Evolutionary conservation across 331 rosid genomes (phyloP).

Genomic region (Pyracantha coccinea): DNA sequence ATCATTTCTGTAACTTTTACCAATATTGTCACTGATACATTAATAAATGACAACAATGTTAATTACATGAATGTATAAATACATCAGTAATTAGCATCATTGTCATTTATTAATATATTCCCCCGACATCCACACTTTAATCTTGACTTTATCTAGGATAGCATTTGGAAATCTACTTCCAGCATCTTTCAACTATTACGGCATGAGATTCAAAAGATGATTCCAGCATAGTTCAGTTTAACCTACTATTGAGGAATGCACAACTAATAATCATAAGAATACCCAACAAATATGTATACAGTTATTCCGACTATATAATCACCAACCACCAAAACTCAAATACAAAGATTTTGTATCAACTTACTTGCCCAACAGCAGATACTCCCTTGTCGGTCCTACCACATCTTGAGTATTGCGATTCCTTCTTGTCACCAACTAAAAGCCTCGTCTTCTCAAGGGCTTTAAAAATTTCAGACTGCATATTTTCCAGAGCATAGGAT

Average conservation of each 20-base stretch:
- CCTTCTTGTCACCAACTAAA: constrained; percentile 74
- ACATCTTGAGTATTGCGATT: constrained; percentile 86
- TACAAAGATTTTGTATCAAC: constrained; percentile 14
- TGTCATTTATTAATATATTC: neutral
- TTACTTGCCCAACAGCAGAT: constrained; percentile 95
- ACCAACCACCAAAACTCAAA: neutral
- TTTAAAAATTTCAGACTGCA: constrained; percentile 82
- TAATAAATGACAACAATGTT: too few relatives aligned
- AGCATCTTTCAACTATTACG: neutral
- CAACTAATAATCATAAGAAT: neutral
- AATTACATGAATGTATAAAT: too few relatives aligned
- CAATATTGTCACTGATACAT: too few relatives aligned
- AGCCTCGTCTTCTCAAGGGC: constrained; percentile 75
- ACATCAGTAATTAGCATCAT: too few relatives aligned
- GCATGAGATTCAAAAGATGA: neutral
- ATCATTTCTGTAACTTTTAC: too few relatives aligned
- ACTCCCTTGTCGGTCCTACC: constrained; percentile 98
- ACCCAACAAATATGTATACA: neutral
- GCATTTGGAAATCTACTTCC: neutral
- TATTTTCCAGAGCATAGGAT: constrained; percentile 13
- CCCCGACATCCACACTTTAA: neutral
- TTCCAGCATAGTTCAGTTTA: neutral
- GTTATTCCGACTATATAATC: neutral
- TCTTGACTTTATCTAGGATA: neutral
- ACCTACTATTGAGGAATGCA: neutral